phyloP scores from a whole-genome alignment of 148 eudicot genomes.

The Vaccinium darrowii region DNA sequence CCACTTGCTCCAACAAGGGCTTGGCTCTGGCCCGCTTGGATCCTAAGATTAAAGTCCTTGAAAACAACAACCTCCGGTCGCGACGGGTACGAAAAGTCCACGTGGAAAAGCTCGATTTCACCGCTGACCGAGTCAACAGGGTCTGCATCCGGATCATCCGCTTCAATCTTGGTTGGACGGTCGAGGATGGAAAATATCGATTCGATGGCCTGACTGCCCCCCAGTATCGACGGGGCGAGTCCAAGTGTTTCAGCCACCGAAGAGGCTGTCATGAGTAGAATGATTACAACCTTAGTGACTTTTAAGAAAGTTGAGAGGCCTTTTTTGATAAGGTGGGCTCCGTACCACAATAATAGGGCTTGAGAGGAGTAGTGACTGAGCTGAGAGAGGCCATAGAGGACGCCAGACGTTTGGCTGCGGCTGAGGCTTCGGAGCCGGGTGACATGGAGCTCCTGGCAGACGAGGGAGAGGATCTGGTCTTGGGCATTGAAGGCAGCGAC shows the following conservation, averaged over 20 bases:
- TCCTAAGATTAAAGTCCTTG: conserved; percentile 78
- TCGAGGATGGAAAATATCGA: conserved; percentile 84
- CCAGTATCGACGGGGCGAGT: conserved; percentile 87
- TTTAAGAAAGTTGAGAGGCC: conserved; percentile 91
- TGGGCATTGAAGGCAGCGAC: too few relatives aligned
- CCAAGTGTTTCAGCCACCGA: conserved; percentile 97
- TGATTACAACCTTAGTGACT: conserved; percentile 84
- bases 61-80: conserved; percentile 80
- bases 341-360: conserved; percentile 94
- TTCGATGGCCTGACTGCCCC: conserved; percentile 92
- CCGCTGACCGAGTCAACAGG: conserved; percentile 70
- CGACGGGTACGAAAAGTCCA: conserved; percentile 86
- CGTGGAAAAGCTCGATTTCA: conserved; percentile 87
- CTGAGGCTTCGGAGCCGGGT: conserved; percentile 73
- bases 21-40: conserved; percentile 92
- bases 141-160: conserved; percentile 87
- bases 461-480: too few relatives aligned
- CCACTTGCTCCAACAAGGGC: conserved; percentile 97
- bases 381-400: conserved; percentile 89
- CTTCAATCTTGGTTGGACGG: conserved; percentile 70
- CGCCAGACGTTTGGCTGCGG: conserved; percentile 72
- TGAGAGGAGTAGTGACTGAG: conserved; percentile 86
- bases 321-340: conserved; percentile 79
- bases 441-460: conserved; percentile 51
- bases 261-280: conserved; percentile 82